Base-by-base conservation (phyloP, 177 flowering plant species). In the Tripterygium wilfordii region DNA sequence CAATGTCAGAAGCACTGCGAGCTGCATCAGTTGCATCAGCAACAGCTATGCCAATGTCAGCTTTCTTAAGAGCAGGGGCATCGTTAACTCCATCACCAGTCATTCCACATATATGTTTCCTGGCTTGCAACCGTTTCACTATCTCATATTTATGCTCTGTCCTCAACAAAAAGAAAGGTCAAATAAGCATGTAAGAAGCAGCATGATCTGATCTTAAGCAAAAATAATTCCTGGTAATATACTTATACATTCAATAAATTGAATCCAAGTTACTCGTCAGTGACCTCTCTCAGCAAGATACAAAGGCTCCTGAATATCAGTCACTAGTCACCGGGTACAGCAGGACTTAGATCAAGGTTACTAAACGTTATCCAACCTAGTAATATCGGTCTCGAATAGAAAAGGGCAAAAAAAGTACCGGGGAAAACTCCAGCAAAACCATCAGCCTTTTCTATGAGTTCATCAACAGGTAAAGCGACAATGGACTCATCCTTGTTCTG, bases 11-110 rank as follows among this genome's bases (percentile, higher is more conserved):
- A 64, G 94, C 97, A 63, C 90, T 76, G 21, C 90, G 88, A 67
- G 95, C 95, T 36, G 97, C 95, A 72, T 86, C 97, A 60, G 95
- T 84, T 46, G 95, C 86, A 77, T 84, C 92, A 29, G 85, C 92
- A 45, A 86, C 95, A 54, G 95, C 97, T 49, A 89, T 86, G 20
- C 97, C 97, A 53, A 89, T 83, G 61, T 89, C 92, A 29, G 97
- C 97, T 64, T 83, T 88, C 62, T 86, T 82, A 35, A 89, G 85
- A 32, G 95, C 92, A 30, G 92, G 95, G 36, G 92, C 92, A 69
- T 86, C 97, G 49, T 82, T 86, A 6, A 84, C 97, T 39, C 94
- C 95, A 76, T 87, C 88, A 46, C 97, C 95, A 36, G 95, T 86
- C 92, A 89, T 86, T 63, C 88, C 97, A 68, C 88, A 83, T 13